These are phyloP conservation scores for Tilletia caries DNA, from an alignment of 1,284 basidiomycete species.

Conservation along the genomic window DNA sequence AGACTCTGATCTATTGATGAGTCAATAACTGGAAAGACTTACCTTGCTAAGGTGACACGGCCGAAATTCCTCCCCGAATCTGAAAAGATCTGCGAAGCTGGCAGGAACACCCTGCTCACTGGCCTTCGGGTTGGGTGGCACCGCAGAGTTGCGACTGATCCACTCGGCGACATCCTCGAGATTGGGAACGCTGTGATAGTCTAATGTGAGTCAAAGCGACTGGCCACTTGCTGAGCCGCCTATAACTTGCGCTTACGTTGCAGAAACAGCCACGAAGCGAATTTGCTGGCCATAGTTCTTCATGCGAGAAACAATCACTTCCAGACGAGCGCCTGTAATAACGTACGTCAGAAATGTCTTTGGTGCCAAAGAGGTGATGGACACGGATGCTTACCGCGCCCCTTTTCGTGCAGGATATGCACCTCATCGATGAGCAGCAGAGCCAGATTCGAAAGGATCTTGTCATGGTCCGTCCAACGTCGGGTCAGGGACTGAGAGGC, in stretches of 20 bases:
- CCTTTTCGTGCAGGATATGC: constrained; percentile 81
- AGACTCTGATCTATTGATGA: neutral
- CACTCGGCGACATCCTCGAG: constrained; percentile 82
- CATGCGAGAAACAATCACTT: constrained; percentile 91
- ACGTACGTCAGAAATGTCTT: neutral
- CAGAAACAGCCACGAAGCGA: constrained; percentile 83
- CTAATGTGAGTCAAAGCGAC: neutral
- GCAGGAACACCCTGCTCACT: neutral
- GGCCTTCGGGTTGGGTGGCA: constrained; percentile 15
- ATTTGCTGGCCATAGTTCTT: constrained; percentile 63
- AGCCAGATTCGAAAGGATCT: constrained; percentile 32
- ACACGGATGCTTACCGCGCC: constrained; percentile 65
- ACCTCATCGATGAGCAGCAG: constrained; percentile 81
- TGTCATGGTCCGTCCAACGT: constrained; percentile 34
- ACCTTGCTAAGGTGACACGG: constrained; percentile 38
- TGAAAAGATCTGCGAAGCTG: constrained; percentile 25
- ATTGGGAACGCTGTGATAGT: constrained; percentile 66
- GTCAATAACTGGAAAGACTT: neutral
- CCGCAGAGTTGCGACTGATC: constrained; percentile 62
- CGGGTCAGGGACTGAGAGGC: constrained; percentile 26
- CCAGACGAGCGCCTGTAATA: constrained; percentile 60
- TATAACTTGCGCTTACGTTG: constrained; percentile 61
- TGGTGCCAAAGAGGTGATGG: neutral
- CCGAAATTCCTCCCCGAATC: constrained; percentile 40
- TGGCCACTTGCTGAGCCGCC: no score